Base-by-base conservation (phyloP, 768 basidiomycete genomes). In the Podaxis mareebaensis region DNA sequence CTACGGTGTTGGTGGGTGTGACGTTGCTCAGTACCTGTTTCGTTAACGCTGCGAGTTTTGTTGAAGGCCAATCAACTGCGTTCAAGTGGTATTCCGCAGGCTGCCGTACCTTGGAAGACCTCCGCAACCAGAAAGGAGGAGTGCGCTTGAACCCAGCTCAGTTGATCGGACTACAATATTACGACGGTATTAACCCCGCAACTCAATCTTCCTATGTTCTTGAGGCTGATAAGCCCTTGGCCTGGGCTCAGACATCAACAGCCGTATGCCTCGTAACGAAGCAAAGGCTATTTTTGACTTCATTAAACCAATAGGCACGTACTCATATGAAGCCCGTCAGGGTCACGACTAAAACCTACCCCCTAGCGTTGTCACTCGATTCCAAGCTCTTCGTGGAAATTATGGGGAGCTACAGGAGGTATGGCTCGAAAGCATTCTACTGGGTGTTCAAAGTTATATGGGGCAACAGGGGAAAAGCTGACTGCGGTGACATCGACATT, bases 401-500 rank as follows among this genome's bases (percentile, higher is more conserved):
- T 53, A 96, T 96, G 95, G 96, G 95, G 1, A 94, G 92, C 66
- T 98, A 89, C 72, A 78, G 95, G 68, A 81, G 92, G 90, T 85
- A 66, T 55, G 69, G 65, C 20, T 48, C 55, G 5, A 64, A 46
- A 7, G 24, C 46, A n/a, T 54, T 61, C 20, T 15, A 6, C 30
- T 22, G 7, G 40, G 8, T n/a, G 42, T 28, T 54, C 1, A 26
- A 60, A 15, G 10, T 51, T 26, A 42, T 20, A 53, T 46, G 62
- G 63, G 46, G 38, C 44, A 56, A n/a, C 65, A 92, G 94, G 63
- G 93, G 94, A 4, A 90, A 91, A 72, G 76, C 81, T 0, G 87
- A 88, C 59, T 95, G 92, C 61, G 96, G 96, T 2, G 96, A 97
- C 71, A 92, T 98, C 62, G 95, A 98, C 72, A 87, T 97, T 53